Evolutionary conservation across 352 stramenopile genomes (phyloP), one percentile per base, ranked within the genome.

Genomic region (Pythium brassicae): DNA sequence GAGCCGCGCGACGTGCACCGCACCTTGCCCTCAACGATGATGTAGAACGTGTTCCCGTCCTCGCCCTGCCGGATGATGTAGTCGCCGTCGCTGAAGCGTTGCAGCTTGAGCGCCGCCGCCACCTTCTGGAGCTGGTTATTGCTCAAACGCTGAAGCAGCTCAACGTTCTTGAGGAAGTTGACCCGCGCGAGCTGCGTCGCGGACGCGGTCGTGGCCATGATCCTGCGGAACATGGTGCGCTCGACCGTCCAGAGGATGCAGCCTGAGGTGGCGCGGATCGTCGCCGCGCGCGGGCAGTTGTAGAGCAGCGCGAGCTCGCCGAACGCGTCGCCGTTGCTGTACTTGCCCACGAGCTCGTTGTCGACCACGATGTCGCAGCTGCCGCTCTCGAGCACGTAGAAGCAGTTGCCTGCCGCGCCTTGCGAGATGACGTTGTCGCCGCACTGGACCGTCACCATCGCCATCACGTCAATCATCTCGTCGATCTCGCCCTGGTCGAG

Each of bases 291-390:
- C 17, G 96, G 95, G 54, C 87, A 97, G 68, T 97, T 98, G 82
- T 98, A 98, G 62, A 99, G 86, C 53, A 99, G 65, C 12, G 95
- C 95, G n/a, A 99, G 76, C 74, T 99, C 96, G 22, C 96, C 96
- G 66, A 99, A 99, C 1, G 88, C 81, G 35, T 89, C 73, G 0
- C 85, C 83, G 40, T 79, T 85, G n/a, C 59, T 59, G 62, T 98
- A 86, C 53, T 77, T 81, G 43, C 81, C 85, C 25, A 91, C 75
- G 15, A 96, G 77, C 42, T 89, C 78, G 8, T 70, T 65, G 53
- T 94, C 74, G n/a, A 95, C 79, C 25, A 87, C 61, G 61, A 96
- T 93, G 55, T 89, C 83, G 53, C 97, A 90, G 37, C 76, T 62
- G 19, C 96, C 96, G 68, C 77, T 94, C 58, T 97, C 72, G 22